Percentiles rank a stretch among this genome's conserved stretches.
phyloP scores from a whole-genome alignment of 805 yeast species.

The Lachancea quebecensis region DNA sequence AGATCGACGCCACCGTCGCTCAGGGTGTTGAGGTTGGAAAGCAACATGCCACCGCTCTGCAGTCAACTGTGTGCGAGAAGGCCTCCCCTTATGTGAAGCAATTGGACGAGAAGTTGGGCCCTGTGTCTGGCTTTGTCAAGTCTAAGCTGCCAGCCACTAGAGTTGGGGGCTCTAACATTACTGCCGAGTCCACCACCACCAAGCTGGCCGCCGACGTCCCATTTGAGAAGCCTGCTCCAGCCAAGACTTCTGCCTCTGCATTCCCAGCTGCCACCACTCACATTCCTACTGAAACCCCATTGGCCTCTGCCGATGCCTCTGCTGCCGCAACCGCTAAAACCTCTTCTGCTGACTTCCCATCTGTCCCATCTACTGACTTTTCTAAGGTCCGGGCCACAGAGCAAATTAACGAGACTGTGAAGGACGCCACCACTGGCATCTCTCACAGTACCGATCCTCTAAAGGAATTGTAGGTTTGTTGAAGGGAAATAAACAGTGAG shows the following conservation, averaged over 20 bases:
- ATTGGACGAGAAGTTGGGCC: slow-evolving; percentile 55
- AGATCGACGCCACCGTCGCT: slow-evolving; percentile 62
- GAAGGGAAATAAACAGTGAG: background rate
- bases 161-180: slow-evolving; percentile 68
- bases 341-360: slow-evolving; percentile 34
- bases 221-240: slow-evolving; percentile 12
- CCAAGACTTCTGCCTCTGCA: slow-evolving; percentile 20
- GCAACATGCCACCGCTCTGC: slow-evolving; percentile 41
- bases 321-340: slow-evolving; percentile 8
- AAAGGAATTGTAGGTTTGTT: background rate
- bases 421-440: slow-evolving; percentile 12
- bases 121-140: slow-evolving; percentile 54
- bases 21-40: slow-evolving; percentile 41
- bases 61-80: slow-evolving; percentile 47
- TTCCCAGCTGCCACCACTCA: slow-evolving; percentile 31
- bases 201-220: slow-evolving; percentile 25
- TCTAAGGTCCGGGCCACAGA: slow-evolving; percentile 68
- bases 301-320: slow-evolving; percentile 13
- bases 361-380: slow-evolving; percentile 28
- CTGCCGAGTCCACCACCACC: slow-evolving; percentile 22
- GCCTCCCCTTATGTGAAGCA: slow-evolving; percentile 53
- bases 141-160: slow-evolving; percentile 38
- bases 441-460: background rate
- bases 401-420: slow-evolving; percentile 36
- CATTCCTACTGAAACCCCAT: slow-evolving; percentile 7